Evolutionary conservation across 75 land plant species (phyloP), one percentile per base, ranked within the genome.

Genomic region (Sequoia sempervirens): DNA sequence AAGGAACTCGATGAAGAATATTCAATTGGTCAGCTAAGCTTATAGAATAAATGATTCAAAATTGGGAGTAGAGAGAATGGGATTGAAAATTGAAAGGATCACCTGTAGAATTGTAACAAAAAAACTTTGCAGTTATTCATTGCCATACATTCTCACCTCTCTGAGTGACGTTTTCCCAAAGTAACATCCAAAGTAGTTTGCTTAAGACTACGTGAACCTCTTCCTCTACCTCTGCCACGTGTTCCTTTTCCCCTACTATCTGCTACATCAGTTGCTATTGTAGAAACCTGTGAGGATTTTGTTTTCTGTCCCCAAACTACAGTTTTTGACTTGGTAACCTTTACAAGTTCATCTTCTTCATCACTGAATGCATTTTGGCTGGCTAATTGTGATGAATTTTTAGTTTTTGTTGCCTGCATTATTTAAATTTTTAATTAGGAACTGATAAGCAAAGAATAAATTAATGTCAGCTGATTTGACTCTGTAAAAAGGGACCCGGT

Each of bases 181-280:
- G 85, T 12, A 20, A 90, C 83, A 86, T 96, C 93, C 43, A 96
- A 92, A 37, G 99, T 95, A 78, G 91, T 93, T 88, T 97, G 98
- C 79, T 94, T 96, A 26, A 94, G 83, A 86, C 89, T 86, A 58
- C 83, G 84, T 34, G 93, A 84, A 52, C 87, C 91, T 73, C 87
- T 72, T 34, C 88, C 88, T 45, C 91, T 75, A 14, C 94, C 95
- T 81, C 94, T 86, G 15, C 94, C 91, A 52, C 92, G 86, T 26
- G 54, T 43, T 56, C 92, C 93, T 82, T 87, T 85, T 79, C 96
- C 94, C 80, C 92, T 83, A 70, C 17, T 28, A 58, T 79, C 86
- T 50, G 88, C 37, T 83, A 81, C 86, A 88, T 86, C 89, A 85
- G 45, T 58, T 76, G 87, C 85, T n/a, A 88, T 80, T 79, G 84